A percentile compares a stretch with the other conserved stretches of the same genome.
Conservation (phyloP, 495 filamentous ascomycete genomes). For the Rhypophila decipiens region DNA sequence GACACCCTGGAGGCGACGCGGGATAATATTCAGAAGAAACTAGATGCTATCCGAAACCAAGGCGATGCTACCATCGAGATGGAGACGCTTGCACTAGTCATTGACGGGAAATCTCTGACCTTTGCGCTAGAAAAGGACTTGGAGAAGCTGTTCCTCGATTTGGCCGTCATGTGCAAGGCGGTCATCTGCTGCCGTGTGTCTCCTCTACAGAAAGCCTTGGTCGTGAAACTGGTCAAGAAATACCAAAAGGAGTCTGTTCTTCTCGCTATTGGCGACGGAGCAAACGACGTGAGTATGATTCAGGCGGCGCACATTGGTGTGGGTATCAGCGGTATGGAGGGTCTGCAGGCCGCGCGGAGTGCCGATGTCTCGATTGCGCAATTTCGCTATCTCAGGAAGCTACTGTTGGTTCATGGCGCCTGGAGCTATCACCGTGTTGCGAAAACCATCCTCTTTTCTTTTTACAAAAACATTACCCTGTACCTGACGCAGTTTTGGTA, state of each 20-base stretch:
- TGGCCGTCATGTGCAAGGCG: conserved; percentile 94
- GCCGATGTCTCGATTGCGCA: conserved; percentile 96
- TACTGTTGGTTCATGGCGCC: conserved; percentile 90
- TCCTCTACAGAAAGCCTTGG: conserved; percentile 95
- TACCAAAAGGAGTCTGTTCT: conserved; percentile 82
- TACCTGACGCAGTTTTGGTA: conserved; percentile 99
- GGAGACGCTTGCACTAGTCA: conserved; percentile 88
- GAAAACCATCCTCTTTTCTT: conserved; percentile 95
- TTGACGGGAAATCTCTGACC: conserved; percentile 92
- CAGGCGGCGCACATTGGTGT: conserved; percentile 98
- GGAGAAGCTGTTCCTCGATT: conserved; percentile 88
- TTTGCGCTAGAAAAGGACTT: conserved; percentile 90
- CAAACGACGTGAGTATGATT: conserved; percentile 99
- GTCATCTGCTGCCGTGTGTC: conserved; percentile 99
- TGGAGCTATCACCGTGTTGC: conserved; percentile 98
- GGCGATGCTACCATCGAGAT: conserved; percentile 64
- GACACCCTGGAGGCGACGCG: conserved; percentile 67
- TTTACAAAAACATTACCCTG: conserved; percentile 98
- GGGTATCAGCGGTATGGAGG: conserved; percentile 95
- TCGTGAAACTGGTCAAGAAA: conserved; percentile 98
- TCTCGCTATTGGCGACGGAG: conserved; percentile 93
- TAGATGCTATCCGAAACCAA: conserved; percentile 78
- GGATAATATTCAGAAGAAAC: conserved; percentile 84
- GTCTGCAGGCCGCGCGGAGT: conserved; percentile 94
- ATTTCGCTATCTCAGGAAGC: conserved; percentile 91